Evolutionary conservation across 805 yeast species (phyloP).

Genomic region (Blastobotrys chiropterorum): DNA sequence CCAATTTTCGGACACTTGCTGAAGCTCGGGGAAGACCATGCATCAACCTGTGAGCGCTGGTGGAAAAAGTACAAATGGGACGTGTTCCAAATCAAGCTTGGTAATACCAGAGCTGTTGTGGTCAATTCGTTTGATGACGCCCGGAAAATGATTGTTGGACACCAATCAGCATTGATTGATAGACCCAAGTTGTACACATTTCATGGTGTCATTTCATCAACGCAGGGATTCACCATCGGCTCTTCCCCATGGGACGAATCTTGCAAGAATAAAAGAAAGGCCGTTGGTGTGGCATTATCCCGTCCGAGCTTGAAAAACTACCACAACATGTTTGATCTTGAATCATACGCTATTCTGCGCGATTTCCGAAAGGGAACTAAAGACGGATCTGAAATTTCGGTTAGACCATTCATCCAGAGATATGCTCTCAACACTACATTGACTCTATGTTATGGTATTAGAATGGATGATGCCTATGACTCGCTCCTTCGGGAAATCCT

Average conservation of each 20-base stretch:
- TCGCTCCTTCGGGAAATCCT: slow-evolving; percentile 28
- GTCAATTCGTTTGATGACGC: slow-evolving; percentile 61
- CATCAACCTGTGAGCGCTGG: slow-evolving; percentile 29
- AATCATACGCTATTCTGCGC: slow-evolving; percentile 31
- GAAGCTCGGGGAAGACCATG: slow-evolving; percentile 30
- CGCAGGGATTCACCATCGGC: slow-evolving; percentile 38
- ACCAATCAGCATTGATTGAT: slow-evolving; percentile 51
- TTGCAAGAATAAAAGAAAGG: slow-evolving; percentile 34
- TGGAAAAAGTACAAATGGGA: slow-evolving; percentile 28
- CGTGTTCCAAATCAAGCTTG: slow-evolving; percentile 59
- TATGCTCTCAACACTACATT: slow-evolving; percentile 36
- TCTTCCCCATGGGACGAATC: slow-evolving; percentile 39
- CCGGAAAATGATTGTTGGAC: slow-evolving; percentile 44
- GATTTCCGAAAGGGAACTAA: slow-evolving; percentile 25
- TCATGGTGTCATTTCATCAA: slow-evolving; percentile 52
- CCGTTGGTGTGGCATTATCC: slow-evolving; percentile 36
- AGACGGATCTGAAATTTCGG: slow-evolving; percentile 22
- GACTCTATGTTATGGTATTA: slow-evolving; percentile 37
- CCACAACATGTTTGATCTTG: slow-evolving; percentile 32
- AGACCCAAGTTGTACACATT: slow-evolving; percentile 63
- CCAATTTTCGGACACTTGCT: slow-evolving; percentile 30
- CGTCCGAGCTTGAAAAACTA: slow-evolving; percentile 34
- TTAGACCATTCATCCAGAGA: slow-evolving; percentile 32
- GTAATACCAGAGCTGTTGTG: slow-evolving; percentile 51
- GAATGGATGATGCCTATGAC: slow-evolving; percentile 33